Conservation (phyloP, 352 stramenopile species). For the Pythium biforme region DNA sequence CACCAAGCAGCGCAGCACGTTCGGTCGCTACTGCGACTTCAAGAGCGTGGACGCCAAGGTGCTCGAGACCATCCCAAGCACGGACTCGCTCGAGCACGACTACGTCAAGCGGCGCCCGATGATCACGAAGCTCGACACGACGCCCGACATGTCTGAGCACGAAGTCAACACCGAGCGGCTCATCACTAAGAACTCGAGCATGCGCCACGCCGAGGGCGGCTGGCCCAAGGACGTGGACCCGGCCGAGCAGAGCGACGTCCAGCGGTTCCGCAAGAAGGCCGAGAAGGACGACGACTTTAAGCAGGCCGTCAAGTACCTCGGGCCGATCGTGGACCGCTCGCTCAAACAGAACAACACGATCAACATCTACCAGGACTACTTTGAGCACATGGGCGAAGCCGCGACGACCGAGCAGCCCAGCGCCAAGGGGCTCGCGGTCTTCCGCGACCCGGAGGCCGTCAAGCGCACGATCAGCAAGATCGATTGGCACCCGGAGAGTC, state of each 20-base stretch:
- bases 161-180: slow-evolving; percentile 94
- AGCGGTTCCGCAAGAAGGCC: slow-evolving; percentile 96
- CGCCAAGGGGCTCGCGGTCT: slow-evolving; percentile 96
- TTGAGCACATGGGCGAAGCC: slow-evolving; percentile 88
- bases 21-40: slow-evolving; percentile 93
- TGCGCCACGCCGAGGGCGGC: slow-evolving; percentile 94
- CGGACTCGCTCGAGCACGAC: slow-evolving; percentile 84
- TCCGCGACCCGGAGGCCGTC: slow-evolving; percentile 93
- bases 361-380: slow-evolving; percentile 98
- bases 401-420: slow-evolving; percentile 94
- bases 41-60: slow-evolving; percentile 87
- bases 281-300: slow-evolving; percentile 98
- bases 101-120: slow-evolving; percentile 89
- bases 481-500: slow-evolving; percentile 97
- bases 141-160: slow-evolving; percentile 89
- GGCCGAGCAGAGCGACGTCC: slow-evolving; percentile 95
- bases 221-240: slow-evolving; percentile 98
- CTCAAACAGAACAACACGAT: slow-evolving; percentile 99
- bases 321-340: slow-evolving; percentile 89
- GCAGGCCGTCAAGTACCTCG: slow-evolving; percentile 91
- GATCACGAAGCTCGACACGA: slow-evolving; percentile 87
- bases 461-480: slow-evolving; percentile 95
- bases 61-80: slow-evolving; percentile 87
- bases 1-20: slow-evolving; percentile 90
- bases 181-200: slow-evolving; percentile 91